phyloP scores from a whole-genome alignment of 257 asterid genomes.

The Scutellaria minor region DNA sequence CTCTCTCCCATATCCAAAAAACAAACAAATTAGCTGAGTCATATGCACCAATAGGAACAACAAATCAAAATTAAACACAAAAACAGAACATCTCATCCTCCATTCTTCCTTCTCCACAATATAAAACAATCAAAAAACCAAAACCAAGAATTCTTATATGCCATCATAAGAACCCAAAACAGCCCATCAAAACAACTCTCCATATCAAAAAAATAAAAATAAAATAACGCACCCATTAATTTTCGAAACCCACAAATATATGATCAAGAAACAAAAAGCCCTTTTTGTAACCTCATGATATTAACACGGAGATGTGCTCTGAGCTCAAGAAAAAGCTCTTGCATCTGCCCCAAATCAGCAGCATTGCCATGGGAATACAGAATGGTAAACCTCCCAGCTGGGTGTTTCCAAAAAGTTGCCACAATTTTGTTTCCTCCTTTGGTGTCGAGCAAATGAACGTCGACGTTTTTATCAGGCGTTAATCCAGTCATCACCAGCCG shows the following conservation, averaged over 20 bases:
- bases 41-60: constrained; percentile 22
- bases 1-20: background rate
- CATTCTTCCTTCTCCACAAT: background rate
- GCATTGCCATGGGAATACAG: constrained; percentile 99
- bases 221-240: background rate
- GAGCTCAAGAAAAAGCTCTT: constrained; percentile 92
- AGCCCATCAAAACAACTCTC: constrained; percentile 32
- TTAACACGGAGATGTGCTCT: constrained; percentile 98
- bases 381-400: constrained; percentile 76
- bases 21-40: background rate
- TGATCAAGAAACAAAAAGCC: constrained; percentile 6
- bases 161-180: constrained; percentile 27
- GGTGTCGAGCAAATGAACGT: constrained; percentile 81
- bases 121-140: constrained; percentile 20
- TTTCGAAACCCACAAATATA: constrained; percentile 27
- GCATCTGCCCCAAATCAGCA: constrained; percentile 99
- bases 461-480: constrained; percentile 83
- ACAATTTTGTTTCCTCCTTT: constrained; percentile 81
- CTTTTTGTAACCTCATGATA: constrained; percentile 58
- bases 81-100: background rate
- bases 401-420: constrained; percentile 96
- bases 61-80: background rate
- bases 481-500: constrained; percentile 75
- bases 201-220: background rate
- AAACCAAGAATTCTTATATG: constrained; percentile 22